Conservation (phyloP, 176 grass and related monocot species). For the Phyllostachys edulis region DNA sequence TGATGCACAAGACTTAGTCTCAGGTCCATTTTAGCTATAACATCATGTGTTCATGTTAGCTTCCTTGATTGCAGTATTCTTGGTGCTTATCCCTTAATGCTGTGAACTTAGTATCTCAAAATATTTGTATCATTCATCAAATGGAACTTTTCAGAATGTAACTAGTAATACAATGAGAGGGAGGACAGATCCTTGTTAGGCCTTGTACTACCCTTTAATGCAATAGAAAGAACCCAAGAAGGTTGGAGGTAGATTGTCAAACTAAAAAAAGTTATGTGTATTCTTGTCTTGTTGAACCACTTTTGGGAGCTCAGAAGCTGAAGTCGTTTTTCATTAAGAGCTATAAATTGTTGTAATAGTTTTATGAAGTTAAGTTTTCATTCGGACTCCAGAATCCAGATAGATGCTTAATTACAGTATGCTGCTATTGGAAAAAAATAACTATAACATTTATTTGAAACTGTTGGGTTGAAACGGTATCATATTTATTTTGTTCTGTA, state of each 20-base stretch:
- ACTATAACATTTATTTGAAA: background rate
- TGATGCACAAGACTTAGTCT: background rate
- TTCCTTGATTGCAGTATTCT: background rate
- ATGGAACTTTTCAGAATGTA: background rate
- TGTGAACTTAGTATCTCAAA: background rate
- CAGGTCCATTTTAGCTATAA: background rate
- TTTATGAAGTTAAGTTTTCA: slow-evolving; percentile 3
- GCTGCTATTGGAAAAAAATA: background rate
- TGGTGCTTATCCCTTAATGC: background rate
- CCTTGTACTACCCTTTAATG: background rate
- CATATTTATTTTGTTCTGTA: background rate
- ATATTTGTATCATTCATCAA: background rate
- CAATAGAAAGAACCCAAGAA: background rate
- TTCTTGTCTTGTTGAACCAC: background rate
- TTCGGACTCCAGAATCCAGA: background rate
- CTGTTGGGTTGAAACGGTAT: background rate
- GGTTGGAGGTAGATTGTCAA: background rate
- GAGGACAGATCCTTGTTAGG: background rate
- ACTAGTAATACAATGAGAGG: background rate
- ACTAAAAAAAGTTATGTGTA: slow-evolving; percentile 6
- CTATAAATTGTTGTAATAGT: background rate
- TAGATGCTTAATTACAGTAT: background rate
- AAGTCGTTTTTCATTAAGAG: background rate
- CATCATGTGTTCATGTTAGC: background rate
- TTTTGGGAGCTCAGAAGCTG: slow-evolving; percentile 4